These are phyloP conservation scores for Vigna unguiculata DNA, from an alignment of 306 rosid species.

Conservation along the genomic window DNA sequence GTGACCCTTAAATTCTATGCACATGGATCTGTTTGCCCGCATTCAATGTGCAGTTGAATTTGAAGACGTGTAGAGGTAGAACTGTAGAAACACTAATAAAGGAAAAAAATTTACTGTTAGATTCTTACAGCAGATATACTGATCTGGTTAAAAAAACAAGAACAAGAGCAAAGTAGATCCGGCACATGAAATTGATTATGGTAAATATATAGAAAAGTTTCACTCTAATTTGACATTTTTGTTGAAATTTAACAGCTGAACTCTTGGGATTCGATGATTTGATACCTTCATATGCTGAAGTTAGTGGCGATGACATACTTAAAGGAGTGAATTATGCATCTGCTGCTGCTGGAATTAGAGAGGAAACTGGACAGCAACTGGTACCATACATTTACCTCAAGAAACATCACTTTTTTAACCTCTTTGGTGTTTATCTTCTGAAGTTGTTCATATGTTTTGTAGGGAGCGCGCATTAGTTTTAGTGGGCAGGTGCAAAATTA, in stretches of 20 bases:
- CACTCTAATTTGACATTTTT: conserved; percentile 15
- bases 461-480: conserved; percentile 83
- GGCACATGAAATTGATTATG: conserved; percentile 1
- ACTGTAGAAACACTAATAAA: conserved; percentile 1
- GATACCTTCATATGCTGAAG: conserved; percentile 64
- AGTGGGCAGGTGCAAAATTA: conserved; percentile 83
- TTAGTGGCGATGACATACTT: conserved; percentile 68
- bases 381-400: conserved; percentile 45
- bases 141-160: conserved; percentile 31
- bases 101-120: conserved; percentile 34
- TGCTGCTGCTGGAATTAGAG: conserved; percentile 97
- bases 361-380: conserved; percentile 93
- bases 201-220: conserved; percentile 4
- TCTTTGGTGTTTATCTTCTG: not conserved
- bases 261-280: conserved; percentile 62
- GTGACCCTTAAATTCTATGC: conserved; percentile 39
- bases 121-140: conserved; percentile 15
- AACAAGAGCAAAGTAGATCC: not conserved
- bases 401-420: not conserved
- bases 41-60: conserved; percentile 47
- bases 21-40: conserved; percentile 47
- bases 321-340: conserved; percentile 91
- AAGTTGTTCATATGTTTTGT: conserved; percentile 23
- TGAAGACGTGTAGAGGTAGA: conserved; percentile 30
- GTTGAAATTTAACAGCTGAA: conserved; percentile 56